These are phyloP conservation scores for Uncinocarpus reesii DNA, from an alignment of 2,329 filamentous ascomycete species.

Conservation along the genomic window DNA sequence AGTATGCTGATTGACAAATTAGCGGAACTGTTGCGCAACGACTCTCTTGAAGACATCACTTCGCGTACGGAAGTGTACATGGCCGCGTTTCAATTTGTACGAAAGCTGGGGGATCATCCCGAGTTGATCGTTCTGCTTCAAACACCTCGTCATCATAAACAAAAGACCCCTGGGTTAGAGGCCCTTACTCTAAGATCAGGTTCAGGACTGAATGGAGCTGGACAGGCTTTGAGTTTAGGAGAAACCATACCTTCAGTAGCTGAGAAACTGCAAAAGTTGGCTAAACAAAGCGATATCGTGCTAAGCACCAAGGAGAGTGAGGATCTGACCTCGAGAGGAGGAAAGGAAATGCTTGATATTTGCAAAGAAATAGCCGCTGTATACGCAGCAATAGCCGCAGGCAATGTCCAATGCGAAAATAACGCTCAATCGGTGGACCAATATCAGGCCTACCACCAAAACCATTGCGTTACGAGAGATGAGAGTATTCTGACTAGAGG, in stretches of 20 bases:
- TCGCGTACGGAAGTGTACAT: conserved; percentile 30
- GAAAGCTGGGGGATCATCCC: conserved; percentile 26
- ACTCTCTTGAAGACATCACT: conserved; percentile 32
- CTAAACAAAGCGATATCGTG: conserved; percentile 27
- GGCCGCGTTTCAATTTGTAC: conserved; percentile 34
- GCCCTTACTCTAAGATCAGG: conserved; percentile 17
- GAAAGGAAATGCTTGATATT: conserved; percentile 26
- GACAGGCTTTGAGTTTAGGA: conserved; percentile 11
- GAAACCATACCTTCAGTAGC: conserved; percentile 13
- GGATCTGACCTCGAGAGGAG: conserved; percentile 21
- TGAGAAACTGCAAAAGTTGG: conserved; percentile 23
- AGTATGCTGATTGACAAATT: conserved; percentile 31
- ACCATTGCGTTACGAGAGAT: conserved; percentile 31
- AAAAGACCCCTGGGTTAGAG: conserved; percentile 29
- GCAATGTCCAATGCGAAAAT: conserved; percentile 5
- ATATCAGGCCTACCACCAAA: conserved; percentile 26
- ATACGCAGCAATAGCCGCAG: conserved; percentile 20
- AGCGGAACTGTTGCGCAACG: conserved; percentile 34
- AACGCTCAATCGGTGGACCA: conserved; percentile 13
- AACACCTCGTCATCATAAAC: conserved; percentile 27
- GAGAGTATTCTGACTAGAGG: conserved; percentile 28
- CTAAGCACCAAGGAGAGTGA: conserved; percentile 18
- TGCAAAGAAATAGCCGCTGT: conserved; percentile 27
- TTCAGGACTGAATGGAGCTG: background rate
- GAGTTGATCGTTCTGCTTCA: conserved; percentile 27